Conservation (phyloP, 2,329 filamentous ascomycete species). For the Ophidiomyces ophidiicola region DNA sequence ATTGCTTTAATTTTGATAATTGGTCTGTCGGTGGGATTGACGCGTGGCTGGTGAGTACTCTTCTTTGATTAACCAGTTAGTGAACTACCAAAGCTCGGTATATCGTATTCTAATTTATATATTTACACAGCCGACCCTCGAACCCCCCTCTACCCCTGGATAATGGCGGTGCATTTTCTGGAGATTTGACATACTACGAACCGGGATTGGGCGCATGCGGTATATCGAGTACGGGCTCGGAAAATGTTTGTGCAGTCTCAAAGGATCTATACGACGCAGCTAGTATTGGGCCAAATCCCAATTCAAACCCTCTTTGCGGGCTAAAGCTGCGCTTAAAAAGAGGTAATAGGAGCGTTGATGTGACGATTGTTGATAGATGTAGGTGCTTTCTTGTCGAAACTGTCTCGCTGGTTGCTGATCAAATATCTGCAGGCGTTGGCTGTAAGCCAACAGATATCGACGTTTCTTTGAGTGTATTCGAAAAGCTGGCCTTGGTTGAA, state of each 20-base stretch:
- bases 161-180: constrained; percentile 42
- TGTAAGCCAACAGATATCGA: constrained; percentile 40
- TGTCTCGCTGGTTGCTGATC: constrained; percentile 12
- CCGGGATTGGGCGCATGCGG: constrained; percentile 60
- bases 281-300: constrained; percentile 42
- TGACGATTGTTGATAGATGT: constrained; percentile 59
- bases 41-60: constrained; percentile 14
- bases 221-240: constrained; percentile 39
- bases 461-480: constrained; percentile 39
- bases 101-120: background rate
- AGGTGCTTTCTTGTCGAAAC: constrained; percentile 11
- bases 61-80: background rate
- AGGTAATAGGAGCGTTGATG: constrained; percentile 44
- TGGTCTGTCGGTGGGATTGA: constrained; percentile 26
- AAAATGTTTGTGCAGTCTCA: constrained; percentile 55
- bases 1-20: constrained; percentile 25
- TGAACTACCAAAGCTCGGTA: background rate
- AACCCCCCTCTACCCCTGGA: constrained; percentile 42
- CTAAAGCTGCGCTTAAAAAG: constrained; percentile 51
- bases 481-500: constrained; percentile 35
- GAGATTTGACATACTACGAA: constrained; percentile 58
- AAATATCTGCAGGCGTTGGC: constrained; percentile 29
- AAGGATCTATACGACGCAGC: constrained; percentile 54
- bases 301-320: constrained; percentile 56
- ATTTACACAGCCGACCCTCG: constrained; percentile 11